These are phyloP conservation scores for Vigna nakashimae DNA, from an alignment of 306 rosid genomes.

Conservation along the genomic window DNA sequence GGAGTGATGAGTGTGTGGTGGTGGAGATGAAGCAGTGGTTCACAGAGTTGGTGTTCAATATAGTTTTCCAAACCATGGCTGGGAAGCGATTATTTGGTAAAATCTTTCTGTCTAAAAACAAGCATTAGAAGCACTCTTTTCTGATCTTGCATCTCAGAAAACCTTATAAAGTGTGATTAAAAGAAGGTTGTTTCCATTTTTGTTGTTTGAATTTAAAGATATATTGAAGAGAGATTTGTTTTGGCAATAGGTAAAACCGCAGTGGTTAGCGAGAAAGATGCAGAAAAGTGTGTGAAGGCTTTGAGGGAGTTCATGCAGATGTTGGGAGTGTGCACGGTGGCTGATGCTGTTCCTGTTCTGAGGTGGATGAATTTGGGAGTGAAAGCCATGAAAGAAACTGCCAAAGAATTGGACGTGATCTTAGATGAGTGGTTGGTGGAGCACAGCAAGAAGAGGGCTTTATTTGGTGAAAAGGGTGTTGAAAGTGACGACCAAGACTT, in stretches of 20 bases:
- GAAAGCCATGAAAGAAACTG: constrained; percentile 40
- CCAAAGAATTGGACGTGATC: constrained; percentile 33
- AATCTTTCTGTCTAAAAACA: too few relatives aligned
- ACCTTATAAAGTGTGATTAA: too few relatives aligned
- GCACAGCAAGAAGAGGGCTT: constrained; percentile 10
- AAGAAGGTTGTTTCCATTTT: too few relatives aligned
- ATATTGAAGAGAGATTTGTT: too few relatives aligned
- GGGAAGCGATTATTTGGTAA: constrained; percentile 37
- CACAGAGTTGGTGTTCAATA: constrained; percentile 20
- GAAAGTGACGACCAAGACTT: constrained; percentile 2
- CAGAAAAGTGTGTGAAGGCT: background rate
- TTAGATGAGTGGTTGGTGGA: constrained; percentile 41
- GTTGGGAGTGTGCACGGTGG: constrained; percentile 32
- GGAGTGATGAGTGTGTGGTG: background rate
- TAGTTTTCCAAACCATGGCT: constrained; percentile 31
- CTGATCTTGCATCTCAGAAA: too few relatives aligned
- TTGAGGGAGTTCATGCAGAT: constrained; percentile 13
- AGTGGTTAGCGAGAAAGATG: constrained; percentile 7
- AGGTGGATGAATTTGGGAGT: constrained; percentile 32
- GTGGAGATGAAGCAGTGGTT: constrained; percentile 48
- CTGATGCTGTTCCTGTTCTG: constrained; percentile 42
- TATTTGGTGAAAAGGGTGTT: background rate
- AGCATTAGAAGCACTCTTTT: too few relatives aligned
- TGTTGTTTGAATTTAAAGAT: too few relatives aligned
- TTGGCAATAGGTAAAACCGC: background rate